Conservation (phyloP, 768 basidiomycete species). For the Boletus barrowsii region DNA sequence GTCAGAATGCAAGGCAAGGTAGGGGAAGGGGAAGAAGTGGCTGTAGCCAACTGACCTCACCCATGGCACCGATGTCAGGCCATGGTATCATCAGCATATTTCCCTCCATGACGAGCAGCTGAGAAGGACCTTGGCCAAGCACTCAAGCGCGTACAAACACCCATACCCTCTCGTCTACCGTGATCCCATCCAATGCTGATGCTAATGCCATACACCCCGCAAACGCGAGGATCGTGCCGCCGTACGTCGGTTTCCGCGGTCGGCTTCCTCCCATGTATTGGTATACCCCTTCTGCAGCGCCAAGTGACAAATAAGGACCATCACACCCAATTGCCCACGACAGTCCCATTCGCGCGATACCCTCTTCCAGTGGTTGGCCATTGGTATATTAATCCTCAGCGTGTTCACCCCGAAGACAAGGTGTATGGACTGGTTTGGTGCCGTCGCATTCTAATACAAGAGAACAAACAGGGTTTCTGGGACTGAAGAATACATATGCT, state of each 20-base stretch:
- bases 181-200: constrained; percentile 27
- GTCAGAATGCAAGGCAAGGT: not conserved
- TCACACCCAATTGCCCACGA: constrained; percentile 44
- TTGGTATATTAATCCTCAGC: constrained; percentile 70
- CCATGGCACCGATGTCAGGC: constrained; percentile 29
- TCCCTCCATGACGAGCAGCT: constrained; percentile 25
- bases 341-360: constrained; percentile 44
- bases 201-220: constrained; percentile 24
- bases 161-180: constrained; percentile 37
- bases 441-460: constrained; percentile 59
- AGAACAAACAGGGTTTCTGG: constrained; percentile 34
- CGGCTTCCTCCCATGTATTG: constrained; percentile 3
- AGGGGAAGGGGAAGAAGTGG: not conserved
- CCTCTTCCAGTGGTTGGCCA: constrained; percentile 58
- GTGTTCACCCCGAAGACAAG: constrained; percentile 56
- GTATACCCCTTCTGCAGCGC: not conserved
- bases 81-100: constrained; percentile 39
- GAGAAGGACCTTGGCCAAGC: constrained; percentile 19
- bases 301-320: not conserved
- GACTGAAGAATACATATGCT: constrained; percentile 26
- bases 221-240: not conserved
- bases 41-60: constrained; percentile 8
- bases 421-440: constrained; percentile 58
- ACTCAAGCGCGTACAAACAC: constrained; percentile 37
- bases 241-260: not conserved